Evolutionary conservation across 768 basidiomycete species (phyloP).

Genomic region (Podaxis sp.): DNA sequence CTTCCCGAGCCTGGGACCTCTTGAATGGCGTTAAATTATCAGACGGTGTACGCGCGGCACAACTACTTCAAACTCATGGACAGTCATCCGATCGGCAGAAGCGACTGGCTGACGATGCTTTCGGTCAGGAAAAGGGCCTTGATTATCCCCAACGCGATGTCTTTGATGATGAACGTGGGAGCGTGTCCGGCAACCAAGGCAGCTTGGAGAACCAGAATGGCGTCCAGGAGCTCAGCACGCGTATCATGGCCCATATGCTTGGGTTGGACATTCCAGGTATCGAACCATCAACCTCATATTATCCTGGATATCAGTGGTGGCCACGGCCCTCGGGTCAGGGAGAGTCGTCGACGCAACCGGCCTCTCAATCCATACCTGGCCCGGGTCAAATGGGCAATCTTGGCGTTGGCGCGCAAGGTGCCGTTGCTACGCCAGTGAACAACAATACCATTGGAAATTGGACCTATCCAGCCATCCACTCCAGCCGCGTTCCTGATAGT

Average conservation of each 20-base stretch:
- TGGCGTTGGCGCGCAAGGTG: neutral
- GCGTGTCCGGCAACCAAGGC: slow-evolving; percentile 21
- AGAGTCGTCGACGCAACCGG: neutral
- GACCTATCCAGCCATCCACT: slow-evolving; percentile 1
- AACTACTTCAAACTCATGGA: slow-evolving; percentile 32
- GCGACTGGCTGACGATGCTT: slow-evolving; percentile 61
- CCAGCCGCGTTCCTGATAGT: slow-evolving; percentile 8
- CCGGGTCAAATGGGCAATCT: neutral
- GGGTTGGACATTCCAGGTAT: slow-evolving; percentile 65
- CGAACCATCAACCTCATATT: slow-evolving; percentile 57
- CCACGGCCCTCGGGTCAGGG: slow-evolving; percentile 35
- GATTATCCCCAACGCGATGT: slow-evolving; percentile 45
- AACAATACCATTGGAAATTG: slow-evolving; percentile 4
- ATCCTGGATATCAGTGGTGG: slow-evolving; percentile 69
- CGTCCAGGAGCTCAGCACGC: slow-evolving; percentile 62
- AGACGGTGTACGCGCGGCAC: slow-evolving; percentile 27
- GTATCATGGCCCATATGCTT: slow-evolving; percentile 73
- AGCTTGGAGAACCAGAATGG: slow-evolving; percentile 36
- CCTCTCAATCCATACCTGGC: slow-evolving; percentile 1
- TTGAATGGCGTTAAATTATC: slow-evolving; percentile 66
- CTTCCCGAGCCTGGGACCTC: slow-evolving; percentile 62
- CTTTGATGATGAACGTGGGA: slow-evolving; percentile 23
- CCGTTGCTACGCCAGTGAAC: neutral
- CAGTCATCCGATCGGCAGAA: slow-evolving; percentile 33
- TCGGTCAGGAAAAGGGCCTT: slow-evolving; percentile 52